These are phyloP conservation scores for Pseudopithomyces maydicus DNA, from an alignment of 2,329 filamentous ascomycete genomes.

Conservation along the genomic window DNA sequence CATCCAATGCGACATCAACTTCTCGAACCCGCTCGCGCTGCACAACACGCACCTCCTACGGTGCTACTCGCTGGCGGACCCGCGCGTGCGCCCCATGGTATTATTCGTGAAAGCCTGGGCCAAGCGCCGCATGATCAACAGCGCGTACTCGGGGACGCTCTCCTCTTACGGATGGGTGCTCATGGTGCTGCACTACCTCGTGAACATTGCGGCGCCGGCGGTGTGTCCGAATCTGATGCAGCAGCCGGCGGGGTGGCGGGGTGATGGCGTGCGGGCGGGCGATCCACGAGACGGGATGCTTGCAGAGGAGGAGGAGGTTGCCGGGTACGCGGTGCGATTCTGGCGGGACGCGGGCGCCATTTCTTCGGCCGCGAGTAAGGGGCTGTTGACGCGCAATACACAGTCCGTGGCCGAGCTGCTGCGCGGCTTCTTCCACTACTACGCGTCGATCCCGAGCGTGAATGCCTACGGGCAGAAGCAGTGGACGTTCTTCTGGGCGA, in stretches of 20 bases:
- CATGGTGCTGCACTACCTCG: conserved; percentile 89
- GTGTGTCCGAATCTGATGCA: conserved; percentile 83
- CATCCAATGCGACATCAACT: conserved; percentile 93
- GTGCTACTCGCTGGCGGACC: conserved; percentile 81
- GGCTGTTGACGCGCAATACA: conserved; percentile 69
- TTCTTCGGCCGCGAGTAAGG: conserved; percentile 59
- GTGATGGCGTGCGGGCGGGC: no score
- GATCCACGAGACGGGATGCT: no score
- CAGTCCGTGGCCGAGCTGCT: conserved; percentile 74
- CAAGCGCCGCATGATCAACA: conserved; percentile 83
- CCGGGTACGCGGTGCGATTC: conserved; percentile 75
- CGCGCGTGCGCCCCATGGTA: conserved; percentile 76
- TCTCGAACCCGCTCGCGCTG: conserved; percentile 79
- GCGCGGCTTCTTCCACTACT: conserved; percentile 88
- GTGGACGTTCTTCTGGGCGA: conserved; percentile 78
- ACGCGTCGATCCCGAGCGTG: conserved; percentile 62
- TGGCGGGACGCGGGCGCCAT: conserved; percentile 78
- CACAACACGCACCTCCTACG: conserved; percentile 83
- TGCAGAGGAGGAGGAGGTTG: conserved; percentile 55
- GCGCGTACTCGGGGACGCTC: conserved; percentile 81
- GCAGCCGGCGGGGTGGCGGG: no score
- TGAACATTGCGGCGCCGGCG: conserved; percentile 79
- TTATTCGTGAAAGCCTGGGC: conserved; percentile 92
- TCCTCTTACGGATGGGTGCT: conserved; percentile 91
- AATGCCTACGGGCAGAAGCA: conserved; percentile 27